Base-by-base conservation (phyloP, 2,329 filamentous ascomycete genomes). In the Shiraia bambusicola region DNA sequence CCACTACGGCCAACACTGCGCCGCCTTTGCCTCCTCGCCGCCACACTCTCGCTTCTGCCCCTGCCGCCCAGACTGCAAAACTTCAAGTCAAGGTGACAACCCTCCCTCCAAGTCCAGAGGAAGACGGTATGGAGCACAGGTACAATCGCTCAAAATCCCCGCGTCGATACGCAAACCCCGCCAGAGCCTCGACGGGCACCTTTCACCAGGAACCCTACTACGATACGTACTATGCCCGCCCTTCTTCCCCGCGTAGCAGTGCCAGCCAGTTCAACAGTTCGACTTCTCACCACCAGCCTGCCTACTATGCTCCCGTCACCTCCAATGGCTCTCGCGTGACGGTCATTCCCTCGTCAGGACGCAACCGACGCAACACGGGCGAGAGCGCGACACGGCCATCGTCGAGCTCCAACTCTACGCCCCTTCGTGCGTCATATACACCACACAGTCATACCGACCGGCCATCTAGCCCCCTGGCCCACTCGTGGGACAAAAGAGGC, bases 361-460 rank as follows among this genome's bases (percentile, higher is more conserved):
- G 74, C 42, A 72, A 73, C 4, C 69, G 74, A 25, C 63, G 73
- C 6, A 73, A 71, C 29, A 76, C 73, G 6, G 64, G 69, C 50
- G 71, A 61, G 42, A 57, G 53, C 37, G 49, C 49, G 40, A 50
- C 45, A 49, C 54, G 65, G 38, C 67, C 72, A 12, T 67, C 68
- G 2, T 54, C 60, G 39, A 68, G 67, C 31, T 53, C 42, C 22
- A 42, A 57, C 13, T 54, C 57, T 9, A 51, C 68, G 32, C 65
- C 67, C n/a, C 56, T 65, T 9, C 65, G 65, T 31, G 57, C 61
- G 1, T 58, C 55, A 17, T 60, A 58, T 35, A 54, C 48, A 2
- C 39, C 56, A 13, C 56, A 55, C 33, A 28, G 40, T 27, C 49
- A 57, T 31, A 39, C 52, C 40, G 59, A 67, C 36, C 56, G 58